These are phyloP conservation scores for Fomitopsis serialis DNA, from an alignment of 768 basidiomycete genomes.

Conservation along the genomic window DNA sequence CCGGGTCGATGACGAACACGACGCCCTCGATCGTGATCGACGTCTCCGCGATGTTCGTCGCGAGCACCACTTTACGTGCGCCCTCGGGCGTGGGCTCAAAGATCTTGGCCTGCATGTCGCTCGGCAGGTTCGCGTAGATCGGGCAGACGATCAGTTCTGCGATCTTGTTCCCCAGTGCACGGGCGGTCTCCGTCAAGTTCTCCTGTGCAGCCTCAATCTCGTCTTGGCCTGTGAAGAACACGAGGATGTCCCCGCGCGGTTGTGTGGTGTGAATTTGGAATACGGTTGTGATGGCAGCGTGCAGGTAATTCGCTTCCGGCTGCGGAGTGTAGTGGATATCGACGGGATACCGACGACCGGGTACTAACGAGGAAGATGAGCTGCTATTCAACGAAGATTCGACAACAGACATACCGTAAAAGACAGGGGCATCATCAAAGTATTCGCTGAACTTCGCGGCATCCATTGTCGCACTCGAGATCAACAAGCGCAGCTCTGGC, in stretches of 20 bases:
- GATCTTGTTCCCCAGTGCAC: constrained; percentile 94
- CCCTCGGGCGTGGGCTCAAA: constrained; percentile 98
- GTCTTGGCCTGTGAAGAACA: constrained; percentile 98
- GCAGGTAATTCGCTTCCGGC: constrained; percentile 98
- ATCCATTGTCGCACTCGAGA: constrained; percentile 96
- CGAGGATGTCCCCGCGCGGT: constrained; percentile 94
- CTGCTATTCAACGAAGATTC: neutral
- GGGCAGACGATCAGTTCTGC: constrained; percentile 93
- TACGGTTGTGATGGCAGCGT: constrained; percentile 96
- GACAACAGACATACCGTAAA: constrained; percentile 60
- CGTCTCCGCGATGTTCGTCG: constrained; percentile 99
- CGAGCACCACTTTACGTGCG: constrained; percentile 94
- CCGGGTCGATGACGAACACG: constrained; percentile 98
- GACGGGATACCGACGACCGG: constrained; percentile 94
- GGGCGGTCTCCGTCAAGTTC: constrained; percentile 91
- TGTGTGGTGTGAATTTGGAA: constrained; percentile 99
- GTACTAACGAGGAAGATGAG: constrained; percentile 53
- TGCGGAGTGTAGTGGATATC: constrained; percentile 99
- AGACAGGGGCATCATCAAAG: constrained; percentile 94
- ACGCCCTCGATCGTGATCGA: constrained; percentile 99
- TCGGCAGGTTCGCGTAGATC: constrained; percentile 98
- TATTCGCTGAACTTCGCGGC: constrained; percentile 98
- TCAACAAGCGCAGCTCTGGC: constrained; percentile 87
- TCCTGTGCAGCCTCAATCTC: constrained; percentile 98
- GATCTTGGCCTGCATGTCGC: constrained; percentile 99